Base-by-base conservation (phyloP, 768 basidiomycete genomes). In the Exidia glandulosa region DNA sequence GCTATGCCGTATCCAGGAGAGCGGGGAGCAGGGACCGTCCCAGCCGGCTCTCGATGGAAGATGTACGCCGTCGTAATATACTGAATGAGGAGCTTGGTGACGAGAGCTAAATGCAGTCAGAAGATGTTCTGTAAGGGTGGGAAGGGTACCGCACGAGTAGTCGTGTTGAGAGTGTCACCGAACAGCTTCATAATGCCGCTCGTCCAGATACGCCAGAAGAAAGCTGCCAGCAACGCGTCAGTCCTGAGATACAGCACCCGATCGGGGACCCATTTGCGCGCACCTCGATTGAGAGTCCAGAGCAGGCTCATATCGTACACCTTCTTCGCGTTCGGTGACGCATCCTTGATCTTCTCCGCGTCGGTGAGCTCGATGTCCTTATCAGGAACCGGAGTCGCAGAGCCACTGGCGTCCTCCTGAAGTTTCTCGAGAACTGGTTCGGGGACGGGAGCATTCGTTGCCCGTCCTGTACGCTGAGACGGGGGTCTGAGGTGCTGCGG, bases 1-100 rank as follows among this genome's bases (percentile, higher is more conserved):
- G 84, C 85, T 56, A 86, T 77, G 1, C 85, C 85, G 66, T 80
- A 82, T 0, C 84, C 84, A 45, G 85, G 73, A 0, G 80, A 79
- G 34, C 65, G 71, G 2, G 83, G 82, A 55, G 71, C 63, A 12
- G 65, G 41, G 60, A 76, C 55, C 34, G 41, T 45, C 23, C 1
- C 41, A 0, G 72, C 70, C 29, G 50, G 50, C 27, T 23, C 30
- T 13, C 50, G 50, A 25, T 68, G 68, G 61, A 73, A 79, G 27
- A 68, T 27, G 66, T 80, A 85, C 0, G 79, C 77, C 2, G 77
- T 72, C 0, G 76, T 73, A 6, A 85, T 75, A 79, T 81, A 87
- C 1, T 76, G 76, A 19, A 87, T 71, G 3, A 87, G 68, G 23
- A 80, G 75, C 64, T 85, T 84, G 65, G 73, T 82, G 19, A 86